Evolutionary conservation across 2,329 filamentous ascomycete genomes (phyloP), one percentile per base, ranked within the genome.

Genomic region (Ascochyta rabiei): DNA sequence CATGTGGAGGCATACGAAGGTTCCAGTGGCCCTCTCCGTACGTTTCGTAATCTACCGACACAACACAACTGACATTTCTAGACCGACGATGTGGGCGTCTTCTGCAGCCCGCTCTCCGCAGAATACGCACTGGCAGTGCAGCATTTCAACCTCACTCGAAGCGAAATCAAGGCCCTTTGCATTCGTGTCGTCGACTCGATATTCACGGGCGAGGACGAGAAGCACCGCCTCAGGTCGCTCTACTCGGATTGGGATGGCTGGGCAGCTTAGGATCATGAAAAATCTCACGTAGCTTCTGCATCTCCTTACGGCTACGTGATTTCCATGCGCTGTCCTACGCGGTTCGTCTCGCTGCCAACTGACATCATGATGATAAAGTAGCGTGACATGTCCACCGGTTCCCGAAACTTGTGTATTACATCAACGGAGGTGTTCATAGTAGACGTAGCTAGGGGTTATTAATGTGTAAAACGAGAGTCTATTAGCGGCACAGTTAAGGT

Each of bases 121-220:
- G 91, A 96, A 71, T 93, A 93, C 72, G 77, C 80, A 7, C 82
- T 95, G 2, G 88, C 89, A 3, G 86, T 88, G 1, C 74, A 86
- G 61, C 86, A 93, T 68, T 95, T 95, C 66, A 70, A 75, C 0
- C 79, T 95, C 13, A 68, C 62, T 24, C 71, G 76, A 13, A 51
- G 62, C 1, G 78, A 83, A 19, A 62, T 87, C 7, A 78, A 85
- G 50, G 70, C 71, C 0, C 73, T 93, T 18, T 85, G 84, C n/a
- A 80, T 82, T 43, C 82, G 83, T 56, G 82, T 83, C 0, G 81
- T 90, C 4, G 80, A 85, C 16, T 80, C 82, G 2, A 90, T 91
- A 24, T 93, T 95, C 64, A 84, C 82, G 0, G 82, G 81, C 0
- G 79, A 86, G 2, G 75, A 79, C 13, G 87, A 91, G 64, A 89